Conservation (phyloP, 2,329 filamentous ascomycete species). For the Colletotrichum sp. region DNA sequence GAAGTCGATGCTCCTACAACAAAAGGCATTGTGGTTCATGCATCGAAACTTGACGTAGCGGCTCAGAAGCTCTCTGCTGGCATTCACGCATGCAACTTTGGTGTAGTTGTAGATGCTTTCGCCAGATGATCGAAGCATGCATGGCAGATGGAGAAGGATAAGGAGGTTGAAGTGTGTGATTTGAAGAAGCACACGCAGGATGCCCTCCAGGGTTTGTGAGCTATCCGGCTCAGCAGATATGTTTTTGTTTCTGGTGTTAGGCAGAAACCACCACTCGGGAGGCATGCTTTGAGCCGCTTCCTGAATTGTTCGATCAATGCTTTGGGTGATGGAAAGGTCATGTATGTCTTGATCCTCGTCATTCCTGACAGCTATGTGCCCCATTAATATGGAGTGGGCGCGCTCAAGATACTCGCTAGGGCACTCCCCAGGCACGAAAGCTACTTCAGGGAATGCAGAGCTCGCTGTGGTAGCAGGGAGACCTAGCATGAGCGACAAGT, state of each 20-base stretch:
- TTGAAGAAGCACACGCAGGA: conserved; percentile 28
- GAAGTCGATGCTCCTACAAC: conserved; percentile 38
- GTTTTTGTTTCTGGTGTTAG: neutral
- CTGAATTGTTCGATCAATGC: conserved; percentile 31
- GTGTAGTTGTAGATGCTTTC: conserved; percentile 29
- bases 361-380: conserved; percentile 36
- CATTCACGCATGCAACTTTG: conserved; percentile 36
- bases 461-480: conserved; percentile 33
- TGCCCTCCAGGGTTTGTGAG: conserved; percentile 25
- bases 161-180: conserved; percentile 36
- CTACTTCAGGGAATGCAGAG: neutral
- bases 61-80: conserved; percentile 38
- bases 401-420: neutral
- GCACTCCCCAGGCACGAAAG: neutral
- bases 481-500: conserved; percentile 42
- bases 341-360: conserved; percentile 17
- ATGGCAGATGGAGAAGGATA: conserved; percentile 37
- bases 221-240: neutral
- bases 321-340: conserved; percentile 25
- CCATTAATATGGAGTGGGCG: neutral
- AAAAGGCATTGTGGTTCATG: conserved; percentile 29
- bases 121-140: conserved; percentile 26
- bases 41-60: conserved; percentile 36
- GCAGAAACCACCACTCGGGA: conserved; percentile 30
- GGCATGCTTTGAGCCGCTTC: conserved; percentile 27